Base-by-base conservation (phyloP, 75 land plant species). In the Picea glauca region DNA sequence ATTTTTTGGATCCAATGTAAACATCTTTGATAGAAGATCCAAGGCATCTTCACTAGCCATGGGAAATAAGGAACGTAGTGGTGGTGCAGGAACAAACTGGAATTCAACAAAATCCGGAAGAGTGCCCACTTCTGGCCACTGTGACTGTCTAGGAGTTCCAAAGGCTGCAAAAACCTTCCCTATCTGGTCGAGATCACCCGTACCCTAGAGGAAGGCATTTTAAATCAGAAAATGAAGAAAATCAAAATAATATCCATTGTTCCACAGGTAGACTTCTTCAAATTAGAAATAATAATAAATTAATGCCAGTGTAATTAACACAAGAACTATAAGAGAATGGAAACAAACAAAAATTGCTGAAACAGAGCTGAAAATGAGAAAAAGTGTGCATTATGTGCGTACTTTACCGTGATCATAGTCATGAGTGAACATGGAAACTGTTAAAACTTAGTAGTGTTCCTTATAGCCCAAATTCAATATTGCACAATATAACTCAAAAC, bases 41-140 rank as follows among this genome's bases (percentile, higher is more conserved):
- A 97, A 79, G 77, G 96, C 87, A 87, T 97, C 99, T 82, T 97
- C 98, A 76, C 92, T 94, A 23, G 96, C 98, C 90, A 84, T 88
- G 13, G 98, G 94, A 80, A 97, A 94, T 30, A 97, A 78, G 14
- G 98, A 78, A 21, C 96, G 91, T 30, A 97, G 75, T 32, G 93
- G 85, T 35, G 85, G 95, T 20, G 98, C 88, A 80, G 98, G 91
- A 78, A 85, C 91, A 77, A 72, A 82, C 81, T 94, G 98, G 84
- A 88, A 97, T 81, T 97, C 99, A 59, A 97, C 92, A 83, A 93
- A 97, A 85, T 94, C 99, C 62, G 99, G 98, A 70, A 97, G 99
- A 74, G 84, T 77, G n/a, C 80, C 78, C 95, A 97, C 86, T 58
- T 97, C 99, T 57, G 98, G 95, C 99, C 99, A 97, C 64, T 97